Base-by-base conservation (phyloP, 768 basidiomycete species). In the Tulasnella sp. region DNA sequence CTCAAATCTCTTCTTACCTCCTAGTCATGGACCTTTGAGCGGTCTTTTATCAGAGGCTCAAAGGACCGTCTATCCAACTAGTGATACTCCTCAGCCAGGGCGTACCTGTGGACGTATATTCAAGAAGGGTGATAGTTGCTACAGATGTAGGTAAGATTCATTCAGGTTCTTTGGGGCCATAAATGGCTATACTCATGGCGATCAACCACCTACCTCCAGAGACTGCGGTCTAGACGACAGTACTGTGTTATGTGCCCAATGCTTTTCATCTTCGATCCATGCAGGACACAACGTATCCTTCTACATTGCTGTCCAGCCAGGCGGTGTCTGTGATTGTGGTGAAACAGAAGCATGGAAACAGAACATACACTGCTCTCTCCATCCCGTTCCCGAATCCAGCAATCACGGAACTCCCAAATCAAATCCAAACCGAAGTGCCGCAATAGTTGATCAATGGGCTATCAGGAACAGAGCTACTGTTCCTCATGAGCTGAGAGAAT, bases 271-370 rank as follows among this genome's bases (percentile, higher is more conserved):
- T 1, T 83, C 85, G n/a, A 73, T 83, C 51, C 93, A 98, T 62
- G 67, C 69, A 19, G 79, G 78, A 39, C 93, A 98, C 68, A 93
- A 89, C 57, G 79, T 96, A 58, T 83, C 83, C 53, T 92, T 98
- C 69, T 89, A 87, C 65, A 83, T 93, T 58, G 81, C 85, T 6
- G 86, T 87, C 53, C 90, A 95, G 58, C 81, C 85, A 0, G 85
- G 90, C 5, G 86, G 90, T 4, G 91, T 87, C 58, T 99, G 95
- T 62, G 91, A 96, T 65, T 96, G 93, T 59, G 90, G 90, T 13
- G 92, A 96, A 60, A 70, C 74, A 20, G 84, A 93, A 60, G 87
- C 88, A 1, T 98, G 91, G 90, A 74, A 79, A 29, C 59, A 62
- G 4, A 68, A 75, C 4, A 72, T 85, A 13, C 64, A 70, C 10